Base-by-base conservation (phyloP, 129 eudicot species). In the Mikania micrantha region DNA sequence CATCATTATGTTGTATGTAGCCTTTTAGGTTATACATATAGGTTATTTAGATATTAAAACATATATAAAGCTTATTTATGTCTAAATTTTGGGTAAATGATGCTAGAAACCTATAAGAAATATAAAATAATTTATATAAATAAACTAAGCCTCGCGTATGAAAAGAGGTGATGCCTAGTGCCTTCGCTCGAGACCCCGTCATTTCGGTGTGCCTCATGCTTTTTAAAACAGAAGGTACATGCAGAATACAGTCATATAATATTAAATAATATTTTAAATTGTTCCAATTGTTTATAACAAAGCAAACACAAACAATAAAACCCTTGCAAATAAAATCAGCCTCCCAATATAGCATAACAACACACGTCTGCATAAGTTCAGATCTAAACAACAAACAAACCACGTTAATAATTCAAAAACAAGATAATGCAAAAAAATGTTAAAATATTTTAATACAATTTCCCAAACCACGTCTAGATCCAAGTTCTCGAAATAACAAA, bases 321-420 rank as follows among this genome's bases (percentile, higher is more conserved):
- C 44, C 40, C 19, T 64, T 64, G 57, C 56, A 63, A 6, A 40
- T 40, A 31, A 12, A 17, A 24, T 0, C 25, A n/a, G 22, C 69
- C 52, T 64, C 52, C 69, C 24, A 64, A 27, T 15, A 38, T 3
- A n/a, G 3, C 61, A 54, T 52, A 48, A 47, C 47, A 47, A 67
- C 17, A 48, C 29, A 19, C 35, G 20, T 50, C 48, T 12, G 24
- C 5, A 68, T 24, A 25, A n/a, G 8, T 56, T 40, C 56, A 38
- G 66, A 39, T 70, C 74, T 19, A 54, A 19, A 70, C 25, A 58
- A 56, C 39, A 42, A 25, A 10, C 54, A 39, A 69, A 27, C 54
- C 25, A 39, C 19, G 11, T 39, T 54, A 0, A 69, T 38, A 69
- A 5, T 54, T 56, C 66, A 70, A 69, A 53, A 53, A 2, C 22